Evolutionary conservation across 371 early-diverging fungal genomes (phyloP).

Genomic region (Mucor indicus): DNA sequence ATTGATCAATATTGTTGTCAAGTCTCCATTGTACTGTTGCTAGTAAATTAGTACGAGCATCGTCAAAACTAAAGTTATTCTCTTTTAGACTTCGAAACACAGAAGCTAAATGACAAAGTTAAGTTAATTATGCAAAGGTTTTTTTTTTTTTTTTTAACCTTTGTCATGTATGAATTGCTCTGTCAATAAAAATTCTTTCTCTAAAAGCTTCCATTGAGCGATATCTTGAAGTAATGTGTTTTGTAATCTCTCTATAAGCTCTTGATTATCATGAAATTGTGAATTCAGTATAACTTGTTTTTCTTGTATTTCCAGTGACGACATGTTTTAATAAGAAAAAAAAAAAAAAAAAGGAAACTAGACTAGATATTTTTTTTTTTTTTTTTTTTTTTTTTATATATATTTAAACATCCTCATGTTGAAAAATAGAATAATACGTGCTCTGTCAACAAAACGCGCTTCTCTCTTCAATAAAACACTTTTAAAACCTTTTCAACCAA

Average conservation of each 20-base stretch:
- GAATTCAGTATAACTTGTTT: neutral
- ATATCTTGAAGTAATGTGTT: neutral
- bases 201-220: neutral
- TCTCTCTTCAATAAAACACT: neutral
- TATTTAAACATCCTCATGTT: no score
- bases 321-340: no score
- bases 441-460: no score
- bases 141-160: neutral
- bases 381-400: no score
- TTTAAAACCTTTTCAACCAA: conserved; percentile 12
- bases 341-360: no score
- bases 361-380: no score
- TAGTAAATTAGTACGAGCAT: conserved; percentile 9
- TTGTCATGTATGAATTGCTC: neutral
- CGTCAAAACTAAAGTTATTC: neutral
- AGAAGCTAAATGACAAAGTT: neutral
- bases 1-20: conserved; percentile 10
- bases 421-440: no score
- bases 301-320: neutral
- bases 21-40: conserved; percentile 33
- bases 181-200: neutral
- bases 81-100: conserved; percentile 5
- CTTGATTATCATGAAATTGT: neutral
- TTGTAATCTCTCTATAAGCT: neutral
- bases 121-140: no score